Conservation (phyloP, 768 basidiomycete genomes). For the Leccinum ochraceum region DNA sequence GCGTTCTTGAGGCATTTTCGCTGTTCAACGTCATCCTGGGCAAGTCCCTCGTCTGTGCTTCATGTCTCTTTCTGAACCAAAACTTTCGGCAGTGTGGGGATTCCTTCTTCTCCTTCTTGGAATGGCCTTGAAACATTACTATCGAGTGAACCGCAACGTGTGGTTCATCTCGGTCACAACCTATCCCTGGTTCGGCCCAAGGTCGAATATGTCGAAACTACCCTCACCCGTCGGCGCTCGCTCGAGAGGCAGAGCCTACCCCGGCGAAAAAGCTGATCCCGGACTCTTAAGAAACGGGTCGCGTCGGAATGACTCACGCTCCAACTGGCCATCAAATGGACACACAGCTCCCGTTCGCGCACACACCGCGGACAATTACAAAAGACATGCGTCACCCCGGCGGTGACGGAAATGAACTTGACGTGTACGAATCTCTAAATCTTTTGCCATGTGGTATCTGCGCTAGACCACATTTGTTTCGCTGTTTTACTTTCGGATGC, state of each 20-base stretch:
- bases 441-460: slow-evolving; percentile 6
- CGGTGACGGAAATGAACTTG: slow-evolving; percentile 35
- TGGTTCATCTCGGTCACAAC: slow-evolving; percentile 72
- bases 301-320: slow-evolving; percentile 21
- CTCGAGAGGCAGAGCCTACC: slow-evolving; percentile 35
- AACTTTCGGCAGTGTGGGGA: slow-evolving; percentile 43
- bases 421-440: slow-evolving; percentile 3
- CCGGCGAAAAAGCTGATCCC: slow-evolving; percentile 30
- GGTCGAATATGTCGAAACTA: slow-evolving; percentile 37
- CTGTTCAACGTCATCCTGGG: slow-evolving; percentile 74
- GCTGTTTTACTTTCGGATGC: slow-evolving; percentile 5
- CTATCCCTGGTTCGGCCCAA: slow-evolving; percentile 69
- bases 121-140: slow-evolving; percentile 45
- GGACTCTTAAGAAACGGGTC: slow-evolving; percentile 25
- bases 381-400: slow-evolving; percentile 45
- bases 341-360: slow-evolving; percentile 29
- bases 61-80: slow-evolving; percentile 14
- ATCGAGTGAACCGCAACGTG: slow-evolving; percentile 48
- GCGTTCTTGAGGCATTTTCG: slow-evolving; percentile 78
- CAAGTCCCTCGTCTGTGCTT: slow-evolving; percentile 34
- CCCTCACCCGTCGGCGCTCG: slow-evolving; percentile 43
- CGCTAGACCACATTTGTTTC: slow-evolving; percentile 15
- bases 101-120: slow-evolving; percentile 48
- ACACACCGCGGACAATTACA: slow-evolving; percentile 38
- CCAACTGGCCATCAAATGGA: slow-evolving; percentile 21